Evolutionary conservation across 495 filamentous ascomycete species (phyloP), one percentile per base, ranked within the genome.

Genomic region (Penicillium pancosmium): DNA sequence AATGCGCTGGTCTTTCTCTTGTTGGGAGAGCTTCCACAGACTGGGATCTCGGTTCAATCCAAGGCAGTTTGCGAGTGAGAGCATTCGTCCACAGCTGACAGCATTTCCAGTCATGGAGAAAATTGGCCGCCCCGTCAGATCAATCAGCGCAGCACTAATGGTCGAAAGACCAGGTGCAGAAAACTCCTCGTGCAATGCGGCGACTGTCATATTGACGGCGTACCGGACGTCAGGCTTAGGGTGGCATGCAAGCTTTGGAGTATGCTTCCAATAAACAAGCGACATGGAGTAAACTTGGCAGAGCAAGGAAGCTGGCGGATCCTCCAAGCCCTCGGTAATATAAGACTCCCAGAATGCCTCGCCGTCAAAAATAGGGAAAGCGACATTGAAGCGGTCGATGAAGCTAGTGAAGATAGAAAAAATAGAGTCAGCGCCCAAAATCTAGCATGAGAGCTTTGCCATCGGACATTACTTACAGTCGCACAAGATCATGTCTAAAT

Each of bases 301-400:
- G n/a, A 82, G 35, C n/a, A 85, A 65, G 27, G 79, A 75, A 15
- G 79, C 77, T 2, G 80, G 77, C n/a, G 81, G 72, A 35, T 78
- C 76, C 46, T 78, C 65, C 16, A 71, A 68, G 0, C 58, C 59
- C 1, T 78, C 75, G 8, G 76, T 72, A 5, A 75, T 73, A 52
- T 79, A 79, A 6, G 75, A 70, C 33, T 77, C 74, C 68, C 80
- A 73, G 44, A 82, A 77, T 10, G 70, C 66, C 49, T 80, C 74
- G 21, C 80, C 80, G 52, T 84, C 80, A 21, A 85, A 76, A 18
- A 85, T 73, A 0, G 82, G 82, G 54, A 85, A 82, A 34, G 79
- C 78, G 33, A 72, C 69, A 63, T 85, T 82, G 60, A 84, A 77
- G 16, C 78, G 66, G 53, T 78, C 72, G 47, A 84, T 71, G 52